Evolutionary conservation across 192 early-diverging fungal genomes (phyloP), one percentile per base, ranked within the genome.

Genomic region (Phycomyces nitens): DNA sequence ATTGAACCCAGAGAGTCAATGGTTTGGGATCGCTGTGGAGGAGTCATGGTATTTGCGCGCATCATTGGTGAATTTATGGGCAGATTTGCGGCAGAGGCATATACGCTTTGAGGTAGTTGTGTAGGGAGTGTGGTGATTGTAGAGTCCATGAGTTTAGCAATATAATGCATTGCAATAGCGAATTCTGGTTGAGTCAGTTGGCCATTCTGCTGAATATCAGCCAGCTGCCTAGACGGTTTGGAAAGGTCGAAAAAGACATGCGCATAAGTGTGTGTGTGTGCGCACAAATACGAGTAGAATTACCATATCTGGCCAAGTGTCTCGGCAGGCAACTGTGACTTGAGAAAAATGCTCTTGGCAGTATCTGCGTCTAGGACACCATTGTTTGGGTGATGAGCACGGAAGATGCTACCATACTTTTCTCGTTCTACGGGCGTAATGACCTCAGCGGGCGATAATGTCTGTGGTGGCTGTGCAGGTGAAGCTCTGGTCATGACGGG

Each of bases 141-240:
- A 23, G 87, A 88, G 51, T 89, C 84, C 85, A 92, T 93, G 10
- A 88, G 74, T 55, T 86, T 81, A 14, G 88, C 83, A 52, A 98
- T 88, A 62, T 92, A 88, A 66, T 86, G 84, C 94, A 98, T 96
- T 41, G 93, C 93, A 54, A 93, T 85, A 44, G 89, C 82, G 72
- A 98, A 98, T 69, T 95, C 93, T 9, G 84, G 76, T 55, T 91
- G 77, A 57, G 86, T 83, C 34, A 98, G 70, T 55, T 85, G 82
- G 49, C 91, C 90, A 20, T 85, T 74, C 0, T 75, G 61, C 39
- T 84, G 81, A 12, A 86, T 83, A 68, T 98, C 94, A 5, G 89
- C 92, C 64, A 98, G 71, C 56, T 54, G 40, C 88, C 88, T 89
- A 64, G 14, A 14, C 3, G 11, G 14, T 61, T 52, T 27, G 29